These are phyloP conservation scores for Trichoderma lentiforme DNA, from an alignment of 2,329 filamentous ascomycete species.

Conservation along the genomic window DNA sequence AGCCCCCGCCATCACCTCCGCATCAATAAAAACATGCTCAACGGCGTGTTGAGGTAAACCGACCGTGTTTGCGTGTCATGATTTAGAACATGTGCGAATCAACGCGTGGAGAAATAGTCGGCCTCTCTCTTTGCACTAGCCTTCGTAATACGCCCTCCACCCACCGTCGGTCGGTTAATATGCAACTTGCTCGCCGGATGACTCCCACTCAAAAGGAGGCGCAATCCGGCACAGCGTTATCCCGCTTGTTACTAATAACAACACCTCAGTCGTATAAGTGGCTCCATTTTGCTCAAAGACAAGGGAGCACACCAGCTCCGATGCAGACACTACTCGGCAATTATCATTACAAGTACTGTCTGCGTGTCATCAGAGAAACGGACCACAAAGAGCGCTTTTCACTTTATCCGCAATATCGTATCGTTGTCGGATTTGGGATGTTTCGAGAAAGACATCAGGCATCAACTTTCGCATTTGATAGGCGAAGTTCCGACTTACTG, in stretches of 20 bases:
- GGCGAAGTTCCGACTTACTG: neutral
- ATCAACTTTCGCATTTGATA: neutral
- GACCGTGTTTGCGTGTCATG: neutral
- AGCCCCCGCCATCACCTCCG: neutral
- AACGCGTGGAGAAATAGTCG: constrained; percentile 1
- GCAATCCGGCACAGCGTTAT: neutral
- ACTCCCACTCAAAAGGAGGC: neutral
- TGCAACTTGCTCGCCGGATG: constrained; percentile 1
- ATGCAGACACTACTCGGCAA: neutral
- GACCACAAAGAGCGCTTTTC: neutral
- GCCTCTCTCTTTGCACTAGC: neutral
- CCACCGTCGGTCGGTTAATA: neutral
- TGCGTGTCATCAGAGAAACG: neutral
- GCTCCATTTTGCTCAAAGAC: neutral
- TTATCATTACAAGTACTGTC: neutral
- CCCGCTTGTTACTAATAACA: neutral
- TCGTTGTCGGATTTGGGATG: neutral
- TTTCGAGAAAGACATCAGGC: neutral
- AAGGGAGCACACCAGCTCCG: neutral
- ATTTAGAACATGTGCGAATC: neutral
- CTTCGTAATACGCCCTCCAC: neutral
- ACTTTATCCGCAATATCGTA: neutral
- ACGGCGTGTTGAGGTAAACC: neutral
- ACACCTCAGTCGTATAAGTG: neutral
- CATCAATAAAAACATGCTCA: neutral